Base-by-base conservation (phyloP, 345 rosid genomes). In the Rhizophora mangle region DNA sequence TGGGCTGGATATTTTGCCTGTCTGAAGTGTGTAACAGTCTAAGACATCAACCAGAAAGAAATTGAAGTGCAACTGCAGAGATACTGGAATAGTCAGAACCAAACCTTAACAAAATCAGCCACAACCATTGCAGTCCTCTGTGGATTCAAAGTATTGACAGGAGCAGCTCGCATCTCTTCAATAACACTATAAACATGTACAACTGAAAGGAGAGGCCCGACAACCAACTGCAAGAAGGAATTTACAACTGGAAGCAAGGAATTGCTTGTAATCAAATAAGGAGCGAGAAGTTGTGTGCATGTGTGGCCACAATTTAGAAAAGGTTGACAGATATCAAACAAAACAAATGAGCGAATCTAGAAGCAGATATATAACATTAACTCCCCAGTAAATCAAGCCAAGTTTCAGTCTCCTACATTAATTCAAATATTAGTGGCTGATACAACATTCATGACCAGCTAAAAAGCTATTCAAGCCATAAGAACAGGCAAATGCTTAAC, bases 61-160 rank as follows among this genome's bases (percentile, higher is more conserved):
- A 59, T 71, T 71, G 37, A 58, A 8, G 70, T 22, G 51, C 49
- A 72, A 24, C 22, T 22, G 10, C 60, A 49, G 69, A 10, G 57
- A 59, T n/a, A 49, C 21, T 7, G 36, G 53, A 46, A 26, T 57
- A 67, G 34, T 34, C 71, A 18, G 65, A 70, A 46, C 60, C 72
- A 76, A 70, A 90, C 98, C 96, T 85, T 89, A 43, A 92, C 76
- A 79, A 85, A 92, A 76, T 95, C 87, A 62, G 91, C 92, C 16
- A 92, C 94, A 47, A 90, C 77, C 84, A 95, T 72, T 60, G 96
- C 97, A 31, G 92, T 86, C 82, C 96, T 84, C 79, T 90, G 96
- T n/a, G 96, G 94, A 85, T 95, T 92, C 78, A 95, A 73, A 46
- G 99, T 87, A 81, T 87, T 90, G 74, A 90, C 84, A 0, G 98